A percentile compares a stretch with the other conserved stretches of the same genome.
phyloP scores from a whole-genome alignment of 495 filamentous ascomycete genomes.

The Hamigera avellanea region DNA sequence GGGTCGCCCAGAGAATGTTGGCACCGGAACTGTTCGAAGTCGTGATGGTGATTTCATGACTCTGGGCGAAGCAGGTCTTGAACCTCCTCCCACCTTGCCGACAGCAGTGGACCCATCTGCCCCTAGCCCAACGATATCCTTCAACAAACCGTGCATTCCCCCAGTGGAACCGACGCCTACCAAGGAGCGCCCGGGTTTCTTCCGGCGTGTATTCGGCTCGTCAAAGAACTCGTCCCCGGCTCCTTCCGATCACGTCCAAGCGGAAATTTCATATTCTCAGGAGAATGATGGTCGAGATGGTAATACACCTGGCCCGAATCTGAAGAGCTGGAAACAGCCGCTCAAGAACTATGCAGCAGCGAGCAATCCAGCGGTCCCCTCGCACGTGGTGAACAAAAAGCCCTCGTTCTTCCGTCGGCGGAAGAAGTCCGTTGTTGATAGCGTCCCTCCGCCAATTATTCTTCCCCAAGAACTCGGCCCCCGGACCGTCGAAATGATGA shows the following conservation, averaged over 20 bases:
- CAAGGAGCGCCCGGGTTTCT: constrained; percentile 79
- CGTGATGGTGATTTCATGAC: constrained; percentile 18
- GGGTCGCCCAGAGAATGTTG: constrained; percentile 25
- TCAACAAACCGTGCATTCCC: constrained; percentile 32
- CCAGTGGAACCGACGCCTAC: constrained; percentile 17
- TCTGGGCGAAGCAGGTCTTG: constrained; percentile 18
- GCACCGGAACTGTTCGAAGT: constrained; percentile 21
- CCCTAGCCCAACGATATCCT: constrained; percentile 42
- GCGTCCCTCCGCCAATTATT: constrained; percentile 36
- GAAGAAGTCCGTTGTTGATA: constrained; percentile 70
- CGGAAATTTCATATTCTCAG: constrained; percentile 14
- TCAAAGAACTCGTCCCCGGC: constrained; percentile 29
- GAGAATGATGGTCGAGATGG: constrained; percentile 18
- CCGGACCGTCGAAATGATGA: constrained; percentile 19
- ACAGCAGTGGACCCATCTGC: constrained; percentile 31
- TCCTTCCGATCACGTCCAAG: constrained; percentile 9
- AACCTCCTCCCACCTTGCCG: constrained; percentile 18
- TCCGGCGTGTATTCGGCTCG: constrained; percentile 76
- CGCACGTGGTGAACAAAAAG: constrained; percentile 68
- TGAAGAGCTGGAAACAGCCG: constrained; percentile 15
- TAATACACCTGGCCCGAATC: constrained; percentile 7
- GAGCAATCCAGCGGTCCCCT: constrained; percentile 31
- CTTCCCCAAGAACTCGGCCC: constrained; percentile 24
- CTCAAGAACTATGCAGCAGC: constrained; percentile 17
- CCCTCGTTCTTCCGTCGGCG: constrained; percentile 86